Conservation (phyloP, 192 early-diverging fungal genomes). For the Radiomyces spectabilis region DNA sequence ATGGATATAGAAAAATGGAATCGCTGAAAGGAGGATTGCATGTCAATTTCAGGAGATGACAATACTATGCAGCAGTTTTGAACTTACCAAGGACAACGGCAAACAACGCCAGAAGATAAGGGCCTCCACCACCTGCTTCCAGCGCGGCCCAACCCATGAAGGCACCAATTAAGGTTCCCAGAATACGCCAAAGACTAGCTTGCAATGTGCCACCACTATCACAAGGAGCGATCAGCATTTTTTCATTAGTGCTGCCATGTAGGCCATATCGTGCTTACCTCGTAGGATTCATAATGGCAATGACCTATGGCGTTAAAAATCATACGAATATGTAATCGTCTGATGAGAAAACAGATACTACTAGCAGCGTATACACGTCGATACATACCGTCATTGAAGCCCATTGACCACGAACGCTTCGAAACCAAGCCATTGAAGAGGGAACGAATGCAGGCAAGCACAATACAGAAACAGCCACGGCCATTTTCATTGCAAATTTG, state of each 20-base stretch:
- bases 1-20: slow-evolving; percentile 27
- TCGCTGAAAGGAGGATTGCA: slow-evolving; percentile 3
- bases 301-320: too few species aligned
- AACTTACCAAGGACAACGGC: slow-evolving; percentile 21
- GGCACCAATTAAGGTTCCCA: slow-evolving; percentile 36
- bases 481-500: slow-evolving; percentile 49
- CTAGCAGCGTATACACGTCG: too few species aligned
- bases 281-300: slow-evolving; percentile 29
- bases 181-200: slow-evolving; percentile 35
- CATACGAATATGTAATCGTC: neutral
- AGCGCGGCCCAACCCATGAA: slow-evolving; percentile 29
- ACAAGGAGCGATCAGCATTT: too few species aligned
- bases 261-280: slow-evolving; percentile 11
- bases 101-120: slow-evolving; percentile 23
- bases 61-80: neutral
- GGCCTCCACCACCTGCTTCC: slow-evolving; percentile 13
- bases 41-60: too few species aligned
- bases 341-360: neutral
- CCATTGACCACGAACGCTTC: slow-evolving; percentile 38
- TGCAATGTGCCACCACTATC: slow-evolving; percentile 36
- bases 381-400: slow-evolving; percentile 33
- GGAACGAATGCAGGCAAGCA: slow-evolving; percentile 35
- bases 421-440: slow-evolving; percentile 13
- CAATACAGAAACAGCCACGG: slow-evolving; percentile 25
- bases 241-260: too few species aligned